Conservation (phyloP, 805 yeast genomes). For the Lipomyces mesembrius region DNA sequence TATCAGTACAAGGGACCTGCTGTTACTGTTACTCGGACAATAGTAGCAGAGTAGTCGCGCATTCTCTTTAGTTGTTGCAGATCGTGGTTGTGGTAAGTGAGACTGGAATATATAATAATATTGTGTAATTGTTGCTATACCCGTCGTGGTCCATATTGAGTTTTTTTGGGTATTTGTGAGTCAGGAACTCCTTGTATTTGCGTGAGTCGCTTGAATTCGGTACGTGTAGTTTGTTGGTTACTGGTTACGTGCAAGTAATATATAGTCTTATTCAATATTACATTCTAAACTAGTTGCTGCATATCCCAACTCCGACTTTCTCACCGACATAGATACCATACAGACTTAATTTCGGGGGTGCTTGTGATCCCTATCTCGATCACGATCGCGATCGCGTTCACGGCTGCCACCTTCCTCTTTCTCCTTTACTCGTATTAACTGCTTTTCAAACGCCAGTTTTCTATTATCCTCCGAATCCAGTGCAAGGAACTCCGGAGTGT, state of each 20-base stretch:
- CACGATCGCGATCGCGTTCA: conserved; percentile 31
- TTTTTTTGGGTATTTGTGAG: not conserved
- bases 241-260: not conserved
- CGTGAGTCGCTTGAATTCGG: not conserved
- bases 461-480: conserved; percentile 46
- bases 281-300: not conserved
- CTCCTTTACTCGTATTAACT: conserved; percentile 43
- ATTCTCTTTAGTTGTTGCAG: not conserved
- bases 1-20: not conserved
- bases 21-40: conserved; percentile 32
- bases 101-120: not conserved
- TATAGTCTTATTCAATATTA: not conserved
- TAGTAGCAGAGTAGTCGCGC: conserved; percentile 23
- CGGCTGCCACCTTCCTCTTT: conserved; percentile 11
- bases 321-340: no score
- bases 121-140: not conserved
- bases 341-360: conserved; percentile 1
- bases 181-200: not conserved
- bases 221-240: not conserved
- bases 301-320: not conserved
- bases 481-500: conserved; percentile 46
- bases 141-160: not conserved
- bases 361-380: conserved; percentile 17
- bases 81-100: not conserved
- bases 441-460: conserved; percentile 46